These are phyloP conservation scores for Trapa incisa DNA, from an alignment of 345 rosid species.

Conservation along the genomic window DNA sequence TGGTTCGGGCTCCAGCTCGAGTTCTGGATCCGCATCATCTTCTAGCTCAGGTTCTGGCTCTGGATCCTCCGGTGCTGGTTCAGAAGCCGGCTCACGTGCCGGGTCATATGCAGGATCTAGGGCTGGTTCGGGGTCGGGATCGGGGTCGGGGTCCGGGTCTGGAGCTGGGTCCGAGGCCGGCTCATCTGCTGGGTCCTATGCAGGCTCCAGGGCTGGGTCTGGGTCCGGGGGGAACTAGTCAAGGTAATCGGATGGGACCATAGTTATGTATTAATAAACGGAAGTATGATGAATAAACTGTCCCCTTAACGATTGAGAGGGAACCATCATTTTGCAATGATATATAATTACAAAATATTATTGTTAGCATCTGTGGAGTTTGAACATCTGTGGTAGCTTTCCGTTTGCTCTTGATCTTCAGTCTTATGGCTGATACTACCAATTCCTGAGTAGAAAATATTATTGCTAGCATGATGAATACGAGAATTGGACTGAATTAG, in stretches of 20 bases:
- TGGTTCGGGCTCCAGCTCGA: slow-evolving; percentile 17
- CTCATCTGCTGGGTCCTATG: slow-evolving; percentile 54
- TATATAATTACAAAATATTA: too few relatives aligned
- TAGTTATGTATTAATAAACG: neutral
- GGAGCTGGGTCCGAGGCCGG: slow-evolving; percentile 64
- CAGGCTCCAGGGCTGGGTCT: slow-evolving; percentile 64
- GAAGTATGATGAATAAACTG: too few relatives aligned
- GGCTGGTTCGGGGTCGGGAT: slow-evolving; percentile 5
- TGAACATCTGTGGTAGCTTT: too few relatives aligned
- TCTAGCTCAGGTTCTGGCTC: slow-evolving; percentile 30
- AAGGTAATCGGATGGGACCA: neutral
- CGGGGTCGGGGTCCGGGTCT: slow-evolving; percentile 29
- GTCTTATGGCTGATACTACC: too few relatives aligned
- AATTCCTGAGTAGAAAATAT: too few relatives aligned
- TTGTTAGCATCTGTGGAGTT: too few relatives aligned
- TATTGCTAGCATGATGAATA: too few relatives aligned
- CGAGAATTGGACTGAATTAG: too few relatives aligned
- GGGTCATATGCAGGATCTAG: slow-evolving; percentile 57
- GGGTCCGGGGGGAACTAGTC: slow-evolving; percentile 22
- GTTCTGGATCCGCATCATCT: slow-evolving; percentile 13
- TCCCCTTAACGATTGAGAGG: too few relatives aligned
- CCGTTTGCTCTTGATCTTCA: too few relatives aligned
- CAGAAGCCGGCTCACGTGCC: slow-evolving; percentile 52
- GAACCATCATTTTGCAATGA: too few relatives aligned
- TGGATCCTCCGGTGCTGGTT: slow-evolving; percentile 34